Percentiles rank a stretch among this genome's conserved stretches.
phyloP scores from a whole-genome alignment of 345 rosid genomes.

The Euphorbia tirucalli region DNA sequence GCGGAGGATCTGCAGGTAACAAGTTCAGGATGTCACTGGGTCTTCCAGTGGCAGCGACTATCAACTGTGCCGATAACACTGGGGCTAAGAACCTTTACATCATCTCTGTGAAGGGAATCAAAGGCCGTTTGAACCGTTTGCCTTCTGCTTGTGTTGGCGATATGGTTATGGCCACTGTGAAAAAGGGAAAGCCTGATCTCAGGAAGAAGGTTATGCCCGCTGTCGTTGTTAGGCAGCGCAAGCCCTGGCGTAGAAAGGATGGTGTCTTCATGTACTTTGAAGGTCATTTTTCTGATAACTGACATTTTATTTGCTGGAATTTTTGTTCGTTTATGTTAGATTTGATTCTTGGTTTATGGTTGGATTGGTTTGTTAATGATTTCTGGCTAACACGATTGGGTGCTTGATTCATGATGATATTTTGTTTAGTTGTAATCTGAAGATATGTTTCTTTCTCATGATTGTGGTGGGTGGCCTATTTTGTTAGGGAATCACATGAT shows the following conservation, averaged over 20 bases:
- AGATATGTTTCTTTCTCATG: too few species aligned
- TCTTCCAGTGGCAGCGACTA: conserved; percentile 96
- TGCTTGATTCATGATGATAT: too few species aligned
- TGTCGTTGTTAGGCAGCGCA: conserved; percentile 36
- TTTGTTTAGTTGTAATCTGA: too few species aligned
- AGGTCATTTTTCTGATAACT: conserved; percentile 36
- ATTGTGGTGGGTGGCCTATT: too few species aligned
- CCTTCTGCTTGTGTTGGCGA: conserved; percentile 94
- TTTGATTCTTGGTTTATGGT: not conserved
- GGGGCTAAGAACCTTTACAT: conserved; percentile 97
- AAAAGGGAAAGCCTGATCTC: conserved; percentile 38
- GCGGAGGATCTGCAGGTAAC: conserved; percentile 94
- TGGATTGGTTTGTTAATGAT: too few species aligned
- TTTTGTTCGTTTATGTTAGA: not conserved
- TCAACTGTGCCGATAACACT: conserved; percentile 95
- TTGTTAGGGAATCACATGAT: too few species aligned
- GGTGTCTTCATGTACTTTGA: conserved; percentile 99
- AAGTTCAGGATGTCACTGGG: conserved; percentile 98
- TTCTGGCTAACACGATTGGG: too few species aligned
- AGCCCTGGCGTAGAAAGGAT: conserved; percentile 50
- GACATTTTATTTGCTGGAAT: not conserved
- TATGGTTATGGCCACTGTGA: conserved; percentile 39
- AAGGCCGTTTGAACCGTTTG: conserved; percentile 82
- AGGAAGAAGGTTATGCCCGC: conserved; percentile 39
- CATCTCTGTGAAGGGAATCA: conserved; percentile 88